A percentile compares a stretch with the other conserved stretches of the same genome.
phyloP scores from a whole-genome alignment of 106 monocot species.

The Vanilla planifolia region DNA sequence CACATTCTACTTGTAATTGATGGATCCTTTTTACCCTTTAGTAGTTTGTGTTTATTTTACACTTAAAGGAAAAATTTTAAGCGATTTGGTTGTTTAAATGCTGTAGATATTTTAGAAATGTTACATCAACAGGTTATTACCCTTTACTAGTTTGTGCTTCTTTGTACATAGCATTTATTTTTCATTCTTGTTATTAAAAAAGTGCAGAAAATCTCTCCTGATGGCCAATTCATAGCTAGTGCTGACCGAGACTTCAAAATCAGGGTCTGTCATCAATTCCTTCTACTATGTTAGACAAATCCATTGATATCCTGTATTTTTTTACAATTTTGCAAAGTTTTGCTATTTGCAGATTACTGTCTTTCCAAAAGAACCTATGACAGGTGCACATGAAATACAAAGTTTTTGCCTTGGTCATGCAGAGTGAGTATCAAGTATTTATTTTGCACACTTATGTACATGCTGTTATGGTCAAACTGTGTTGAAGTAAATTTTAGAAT shows the following conservation, averaged over 20 bases:
- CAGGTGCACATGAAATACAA: conserved; percentile 90
- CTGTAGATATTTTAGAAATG: no score
- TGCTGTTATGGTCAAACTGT: no score
- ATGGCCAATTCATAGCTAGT: conserved; percentile 83
- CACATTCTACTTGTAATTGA: no score
- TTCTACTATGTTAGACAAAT: neutral
- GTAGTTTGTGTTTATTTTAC: no score
- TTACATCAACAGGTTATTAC: no score
- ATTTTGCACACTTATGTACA: neutral
- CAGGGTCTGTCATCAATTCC: conserved; percentile 31
- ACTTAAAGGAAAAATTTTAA: no score
- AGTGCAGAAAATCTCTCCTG: conserved; percentile 84
- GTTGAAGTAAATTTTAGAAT: no score
- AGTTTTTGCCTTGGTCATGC: conserved; percentile 98
- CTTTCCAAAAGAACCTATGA: conserved; percentile 59
- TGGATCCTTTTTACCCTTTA: no score
- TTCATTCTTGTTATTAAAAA: no score
- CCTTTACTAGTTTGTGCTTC: neutral
- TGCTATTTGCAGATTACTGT: conserved; percentile 40
- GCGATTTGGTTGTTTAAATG: no score
- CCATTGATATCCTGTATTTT: neutral
- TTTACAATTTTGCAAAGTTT: neutral
- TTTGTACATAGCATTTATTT: neutral
- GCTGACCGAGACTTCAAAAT: conserved; percentile 98
- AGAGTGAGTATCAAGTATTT: conserved; percentile 47